Evolutionary conservation across 371 early-diverging fungal species (phyloP).

Genomic region (Mortierella sp.): DNA sequence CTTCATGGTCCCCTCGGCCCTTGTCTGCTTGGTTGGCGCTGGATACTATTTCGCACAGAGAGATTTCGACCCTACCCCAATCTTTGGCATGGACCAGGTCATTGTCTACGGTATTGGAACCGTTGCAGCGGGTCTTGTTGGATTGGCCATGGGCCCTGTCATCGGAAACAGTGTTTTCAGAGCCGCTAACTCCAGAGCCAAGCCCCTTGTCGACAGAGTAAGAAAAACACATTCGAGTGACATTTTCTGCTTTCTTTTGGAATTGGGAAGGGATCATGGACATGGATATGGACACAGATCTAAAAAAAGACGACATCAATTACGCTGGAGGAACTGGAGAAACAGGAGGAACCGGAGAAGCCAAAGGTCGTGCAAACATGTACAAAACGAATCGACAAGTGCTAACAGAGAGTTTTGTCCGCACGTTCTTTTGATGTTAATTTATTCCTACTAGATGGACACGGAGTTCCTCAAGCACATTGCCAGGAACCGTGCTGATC

Average conservation of each 20-base stretch:
- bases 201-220: conserved; percentile 70
- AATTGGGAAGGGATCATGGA: not conserved
- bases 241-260: no score
- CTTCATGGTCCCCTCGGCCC: conserved; percentile 73
- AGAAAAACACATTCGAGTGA: no score
- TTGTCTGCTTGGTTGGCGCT: conserved; percentile 70
- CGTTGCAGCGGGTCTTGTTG: conserved; percentile 72
- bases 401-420: not conserved
- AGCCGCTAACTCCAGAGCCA: conserved; percentile 66
- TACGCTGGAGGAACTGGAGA: not conserved
- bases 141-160: conserved; percentile 79
- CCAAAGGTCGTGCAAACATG: not conserved
- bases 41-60: conserved; percentile 79
- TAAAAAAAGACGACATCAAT: not conserved
- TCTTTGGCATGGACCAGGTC: conserved; percentile 86
- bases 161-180: conserved; percentile 77
- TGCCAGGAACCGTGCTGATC: conserved; percentile 83
- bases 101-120: conserved; percentile 75
- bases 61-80: conserved; percentile 83
- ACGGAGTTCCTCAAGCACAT: conserved; percentile 86
- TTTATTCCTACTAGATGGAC: conserved; percentile 65
- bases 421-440: no score
- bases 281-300: not conserved
- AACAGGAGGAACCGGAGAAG: not conserved
- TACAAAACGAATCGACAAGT: not conserved